Percentiles rank a stretch among this genome's conserved stretches.
phyloP scores from a whole-genome alignment of 805 yeast species.

The Nematodospora valgi region DNA sequence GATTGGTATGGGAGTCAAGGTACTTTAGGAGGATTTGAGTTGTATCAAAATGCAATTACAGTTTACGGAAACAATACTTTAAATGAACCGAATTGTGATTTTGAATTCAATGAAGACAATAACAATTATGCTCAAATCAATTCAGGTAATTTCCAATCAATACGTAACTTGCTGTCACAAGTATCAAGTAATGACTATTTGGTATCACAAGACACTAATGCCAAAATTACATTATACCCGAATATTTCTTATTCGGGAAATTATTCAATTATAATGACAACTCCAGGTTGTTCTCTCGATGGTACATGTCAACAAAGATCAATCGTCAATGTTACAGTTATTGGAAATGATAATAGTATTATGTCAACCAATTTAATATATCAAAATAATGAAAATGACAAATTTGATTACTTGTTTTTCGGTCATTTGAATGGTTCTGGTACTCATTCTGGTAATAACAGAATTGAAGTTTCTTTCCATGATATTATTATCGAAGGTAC shows the following conservation, averaged over 20 bases:
- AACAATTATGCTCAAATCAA: constrained; percentile 21
- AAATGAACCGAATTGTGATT: constrained; percentile 63
- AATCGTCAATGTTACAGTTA: constrained; percentile 70
- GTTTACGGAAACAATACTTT: constrained; percentile 73
- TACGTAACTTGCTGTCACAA: constrained; percentile 29
- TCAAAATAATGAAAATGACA: constrained; percentile 77
- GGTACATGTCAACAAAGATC: constrained; percentile 69
- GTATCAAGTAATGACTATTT: constrained; percentile 29
- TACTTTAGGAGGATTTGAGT: constrained; percentile 67
- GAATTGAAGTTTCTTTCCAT: constrained; percentile 22
- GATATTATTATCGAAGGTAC: constrained; percentile 19
- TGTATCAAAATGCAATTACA: constrained; percentile 57
- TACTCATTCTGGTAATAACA: constrained; percentile 20
- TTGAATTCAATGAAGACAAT: constrained; percentile 11
- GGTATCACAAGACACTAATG: constrained; percentile 24
- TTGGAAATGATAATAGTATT: constrained; percentile 43
- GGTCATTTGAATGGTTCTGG: constrained; percentile 58
- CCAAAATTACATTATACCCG: constrained; percentile 57
- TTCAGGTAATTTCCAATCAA: constrained; percentile 29
- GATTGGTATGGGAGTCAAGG: constrained; percentile 69
- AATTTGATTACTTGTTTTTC: constrained; percentile 72
- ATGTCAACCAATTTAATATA: constrained; percentile 49
- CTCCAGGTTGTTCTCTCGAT: constrained; percentile 83
- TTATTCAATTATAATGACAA: constrained; percentile 67
- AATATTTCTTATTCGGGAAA: constrained; percentile 70